Evolutionary conservation across 2,329 filamentous ascomycete genomes (phyloP), one percentile per base, ranked within the genome.

Genomic region (Penicillium capsulatum): DNA sequence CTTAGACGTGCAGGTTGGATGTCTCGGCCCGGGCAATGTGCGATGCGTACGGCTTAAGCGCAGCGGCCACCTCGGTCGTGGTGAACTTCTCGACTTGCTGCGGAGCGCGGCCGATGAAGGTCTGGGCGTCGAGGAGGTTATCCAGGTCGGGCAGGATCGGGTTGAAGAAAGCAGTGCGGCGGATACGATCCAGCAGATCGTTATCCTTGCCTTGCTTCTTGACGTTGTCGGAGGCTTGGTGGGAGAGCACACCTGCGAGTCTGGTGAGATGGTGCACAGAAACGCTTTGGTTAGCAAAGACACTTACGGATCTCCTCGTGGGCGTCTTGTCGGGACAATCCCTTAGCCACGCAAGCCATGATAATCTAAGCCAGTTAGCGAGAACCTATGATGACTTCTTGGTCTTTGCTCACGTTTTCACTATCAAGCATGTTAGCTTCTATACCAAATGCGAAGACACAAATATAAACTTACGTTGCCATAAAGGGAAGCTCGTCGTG

Each of bases 401-500:
- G 13, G 10, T 14, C 3, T 7, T 31, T 20, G 35, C 53, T 48
- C 52, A 60, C 55, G 47, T 64, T 64, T 50, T 64, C 61, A 49
- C 60, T 63, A 29, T 5, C 6, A 34, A 27, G 3, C 20, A 20
- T n/a, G 44, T 62, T 50, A 61, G 51, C 28, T 27, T 26, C 6
- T 2, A 19, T 10, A 22, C 7, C 17, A 13, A 15, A 27, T 10
- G 14, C 13, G n/a, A 35, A 19, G 34, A 10, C n/a, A 27, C 22
- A 13, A 8, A n/a, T 9, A 7, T 22, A 8, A 27, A 59, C 71
- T 56, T 76, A 74, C 6, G 82, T 89, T 6, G 81, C 76, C 84
- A 91, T 94, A 68, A 95, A 94, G 1, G 90, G 90, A 10, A 96
- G 77, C 66, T 94, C 86, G 46, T 81, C 76, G 52, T 81, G 75